These are phyloP conservation scores for Coemansia reversa DNA, from an alignment of 192 early-diverging fungal genomes.

Conservation along the genomic window DNA sequence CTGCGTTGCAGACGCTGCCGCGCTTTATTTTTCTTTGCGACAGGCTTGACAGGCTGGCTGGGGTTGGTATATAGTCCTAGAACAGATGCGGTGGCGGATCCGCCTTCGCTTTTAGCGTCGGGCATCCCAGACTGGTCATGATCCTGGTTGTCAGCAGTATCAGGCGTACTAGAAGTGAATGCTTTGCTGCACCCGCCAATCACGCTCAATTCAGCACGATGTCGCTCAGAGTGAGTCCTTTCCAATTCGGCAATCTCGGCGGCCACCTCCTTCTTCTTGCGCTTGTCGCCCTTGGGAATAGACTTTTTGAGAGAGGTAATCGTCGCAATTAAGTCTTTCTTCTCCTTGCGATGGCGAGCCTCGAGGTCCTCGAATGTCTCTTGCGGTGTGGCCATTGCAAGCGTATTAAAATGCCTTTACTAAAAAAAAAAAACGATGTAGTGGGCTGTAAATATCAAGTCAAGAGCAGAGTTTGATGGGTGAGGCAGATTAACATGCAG, in stretches of 20 bases:
- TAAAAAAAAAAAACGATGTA: not conserved
- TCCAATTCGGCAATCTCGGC: constrained; percentile 70
- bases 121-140: constrained; percentile 22
- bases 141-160: constrained; percentile 1
- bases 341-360: constrained; percentile 74
- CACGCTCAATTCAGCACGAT: constrained; percentile 60
- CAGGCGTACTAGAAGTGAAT: not conserved
- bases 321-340: constrained; percentile 66
- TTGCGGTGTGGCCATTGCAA: constrained; percentile 5
- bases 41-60: constrained; percentile 27
- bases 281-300: constrained; percentile 77
- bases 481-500: not conserved
- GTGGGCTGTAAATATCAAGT: not conserved
- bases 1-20: constrained; percentile 63
- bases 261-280: constrained; percentile 80
- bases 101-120: constrained; percentile 14
- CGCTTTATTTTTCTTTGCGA: constrained; percentile 58
- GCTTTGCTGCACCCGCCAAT: constrained; percentile 10
- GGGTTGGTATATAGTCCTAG: constrained; percentile 11
- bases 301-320: constrained; percentile 77
- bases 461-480: not conserved
- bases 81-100: constrained; percentile 8
- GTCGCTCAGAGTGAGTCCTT: constrained; percentile 58
- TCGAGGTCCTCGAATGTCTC: constrained; percentile 60
- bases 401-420: constrained; percentile 2